Evolutionary conservation across 148 eudicot species (phyloP).

Genomic region (Talinum fruticosum): DNA sequence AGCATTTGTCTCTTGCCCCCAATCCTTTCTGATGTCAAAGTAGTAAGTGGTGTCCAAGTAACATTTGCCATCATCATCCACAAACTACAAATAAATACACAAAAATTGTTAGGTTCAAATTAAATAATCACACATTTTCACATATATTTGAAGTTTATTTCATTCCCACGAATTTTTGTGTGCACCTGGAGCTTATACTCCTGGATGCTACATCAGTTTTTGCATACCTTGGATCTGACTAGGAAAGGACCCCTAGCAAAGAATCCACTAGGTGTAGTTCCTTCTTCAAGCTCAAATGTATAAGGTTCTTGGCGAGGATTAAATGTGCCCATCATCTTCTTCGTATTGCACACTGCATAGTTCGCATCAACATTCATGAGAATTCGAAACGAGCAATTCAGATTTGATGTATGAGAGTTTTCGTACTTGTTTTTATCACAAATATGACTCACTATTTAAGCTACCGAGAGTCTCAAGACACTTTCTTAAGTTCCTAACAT

Average conservation of each 20-base stretch:
- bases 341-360: slow-evolving; percentile 33
- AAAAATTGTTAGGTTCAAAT: background rate
- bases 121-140: background rate
- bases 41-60: slow-evolving; percentile 40
- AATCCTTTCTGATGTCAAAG: slow-evolving; percentile 45
- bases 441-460: no score
- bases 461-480: no score
- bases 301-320: slow-evolving; percentile 35
- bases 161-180: no score
- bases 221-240: slow-evolving; percentile 36
- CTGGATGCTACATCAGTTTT: no score
- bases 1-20: slow-evolving; percentile 34
- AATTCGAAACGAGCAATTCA: background rate
- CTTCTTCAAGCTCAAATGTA: slow-evolving; percentile 36
- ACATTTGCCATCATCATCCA: slow-evolving; percentile 45
- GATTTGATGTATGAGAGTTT: background rate
- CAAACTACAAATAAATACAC: slow-evolving; percentile 31
- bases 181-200: no score
- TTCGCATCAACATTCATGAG: background rate
- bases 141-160: background rate
- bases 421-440: no score
- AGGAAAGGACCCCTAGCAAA: slow-evolving; percentile 40
- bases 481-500: no score
- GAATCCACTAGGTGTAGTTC: slow-evolving; percentile 37
- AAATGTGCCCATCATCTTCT: slow-evolving; percentile 34